phyloP scores from a whole-genome alignment of 257 asterid genomes.

The Parsonsia alboflavescens region DNA sequence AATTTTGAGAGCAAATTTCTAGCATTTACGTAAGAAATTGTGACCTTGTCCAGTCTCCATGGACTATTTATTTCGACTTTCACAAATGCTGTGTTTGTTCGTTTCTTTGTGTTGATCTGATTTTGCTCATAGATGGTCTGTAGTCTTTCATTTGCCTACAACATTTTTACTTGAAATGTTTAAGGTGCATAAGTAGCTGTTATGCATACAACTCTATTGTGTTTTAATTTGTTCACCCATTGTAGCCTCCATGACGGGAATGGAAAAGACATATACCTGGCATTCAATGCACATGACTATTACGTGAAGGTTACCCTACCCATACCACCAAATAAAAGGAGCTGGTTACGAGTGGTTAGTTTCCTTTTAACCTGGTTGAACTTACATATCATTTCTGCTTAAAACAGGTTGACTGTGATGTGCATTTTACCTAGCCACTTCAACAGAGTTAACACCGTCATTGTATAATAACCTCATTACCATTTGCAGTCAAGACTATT shows the following conservation, averaged over 20 bases:
- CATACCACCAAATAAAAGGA: conserved; percentile 52
- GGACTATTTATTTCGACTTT: neutral
- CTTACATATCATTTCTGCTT: neutral
- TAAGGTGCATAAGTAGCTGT: neutral
- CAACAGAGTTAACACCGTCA: neutral
- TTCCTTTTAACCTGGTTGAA: conserved; percentile 9
- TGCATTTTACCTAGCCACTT: neutral
- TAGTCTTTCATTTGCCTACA: neutral
- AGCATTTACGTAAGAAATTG: conserved; percentile 77
- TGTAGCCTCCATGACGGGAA: conserved; percentile 75
- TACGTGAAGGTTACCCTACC: conserved; percentile 54
- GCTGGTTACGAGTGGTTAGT: conserved; percentile 91
- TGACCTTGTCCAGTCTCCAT: neutral
- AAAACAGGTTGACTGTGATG: too few species aligned
- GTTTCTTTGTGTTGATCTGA: neutral
- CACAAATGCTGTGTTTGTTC: neutral
- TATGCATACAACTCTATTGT: neutral
- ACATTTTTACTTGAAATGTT: neutral
- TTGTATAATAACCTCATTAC: neutral
- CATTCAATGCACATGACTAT: conserved; percentile 83
- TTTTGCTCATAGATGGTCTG: neutral
- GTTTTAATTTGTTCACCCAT: neutral
- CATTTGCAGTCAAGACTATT: neutral
- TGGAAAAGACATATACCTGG: conserved; percentile 68
- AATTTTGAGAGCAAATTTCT: conserved; percentile 84